Percentiles rank a stretch among this genome's conserved stretches.
Evolutionary conservation across 2,329 filamentous ascomycete species (phyloP).

Genomic region (Pestalotiopsis sp.): DNA sequence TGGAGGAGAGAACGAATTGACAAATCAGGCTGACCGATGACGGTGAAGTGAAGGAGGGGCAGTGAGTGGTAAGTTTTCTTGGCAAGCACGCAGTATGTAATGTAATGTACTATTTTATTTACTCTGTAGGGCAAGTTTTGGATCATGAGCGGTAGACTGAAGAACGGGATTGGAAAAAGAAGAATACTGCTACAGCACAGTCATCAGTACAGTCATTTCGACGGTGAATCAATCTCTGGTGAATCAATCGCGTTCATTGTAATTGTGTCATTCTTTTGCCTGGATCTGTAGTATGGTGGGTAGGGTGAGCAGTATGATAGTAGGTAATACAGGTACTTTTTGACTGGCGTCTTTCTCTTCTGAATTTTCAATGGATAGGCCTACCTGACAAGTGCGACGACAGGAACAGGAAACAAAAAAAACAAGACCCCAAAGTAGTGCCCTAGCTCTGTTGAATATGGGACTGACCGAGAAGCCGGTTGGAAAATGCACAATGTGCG

Average conservation of each 20-base stretch:
- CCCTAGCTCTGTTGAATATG: neutral
- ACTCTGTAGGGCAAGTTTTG: too few species aligned
- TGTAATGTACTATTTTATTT: neutral
- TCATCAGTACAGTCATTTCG: too few species aligned
- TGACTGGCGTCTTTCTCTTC: neutral
- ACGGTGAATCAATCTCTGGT: too few species aligned
- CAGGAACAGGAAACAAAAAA: neutral
- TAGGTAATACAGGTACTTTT: neutral
- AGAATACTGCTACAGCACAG: too few species aligned
- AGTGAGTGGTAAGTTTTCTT: neutral
- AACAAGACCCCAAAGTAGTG: neutral
- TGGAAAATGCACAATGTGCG: slow-evolving; percentile 12
- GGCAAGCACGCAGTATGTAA: neutral
- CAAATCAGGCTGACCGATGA: slow-evolving; percentile 27
- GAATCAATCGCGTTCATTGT: too few species aligned
- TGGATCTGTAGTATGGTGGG: too few species aligned
- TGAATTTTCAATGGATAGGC: neutral
- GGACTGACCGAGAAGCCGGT: neutral
- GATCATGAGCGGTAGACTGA: too few species aligned
- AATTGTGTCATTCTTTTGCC: too few species aligned
- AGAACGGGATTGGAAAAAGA: too few species aligned
- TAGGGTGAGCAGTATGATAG: too few species aligned
- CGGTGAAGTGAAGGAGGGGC: slow-evolving; percentile 21
- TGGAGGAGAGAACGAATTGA: slow-evolving; percentile 18
- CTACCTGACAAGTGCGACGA: neutral